Conservation (phyloP, 495 filamentous ascomycete species). For the Terfezia claveryi region DNA sequence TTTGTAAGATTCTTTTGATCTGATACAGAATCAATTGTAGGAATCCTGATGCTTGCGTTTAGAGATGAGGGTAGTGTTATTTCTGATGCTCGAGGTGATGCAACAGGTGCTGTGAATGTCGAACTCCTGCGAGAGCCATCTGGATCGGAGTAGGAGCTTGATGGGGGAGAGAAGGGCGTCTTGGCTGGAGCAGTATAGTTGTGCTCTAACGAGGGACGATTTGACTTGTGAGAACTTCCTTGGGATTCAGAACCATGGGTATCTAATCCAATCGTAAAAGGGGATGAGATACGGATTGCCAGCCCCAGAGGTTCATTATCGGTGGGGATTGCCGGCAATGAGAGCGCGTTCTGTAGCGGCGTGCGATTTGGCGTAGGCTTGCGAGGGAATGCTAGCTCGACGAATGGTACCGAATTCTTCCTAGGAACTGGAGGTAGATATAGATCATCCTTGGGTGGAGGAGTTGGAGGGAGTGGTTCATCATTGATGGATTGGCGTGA, state of each 20-base stretch:
- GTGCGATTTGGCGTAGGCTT: slow-evolving; percentile 8
- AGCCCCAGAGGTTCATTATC: slow-evolving; percentile 16
- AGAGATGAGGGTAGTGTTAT: not conserved
- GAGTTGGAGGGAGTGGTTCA: slow-evolving; percentile 16
- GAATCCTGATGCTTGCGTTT: not conserved
- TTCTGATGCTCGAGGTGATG: not conserved
- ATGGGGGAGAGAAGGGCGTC: slow-evolving; percentile 11
- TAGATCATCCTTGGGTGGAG: slow-evolving; percentile 17
- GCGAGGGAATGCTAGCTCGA: not conserved
- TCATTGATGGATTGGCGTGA: slow-evolving; percentile 16
- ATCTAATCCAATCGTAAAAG: slow-evolving; percentile 4
- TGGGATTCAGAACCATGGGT: not conserved
- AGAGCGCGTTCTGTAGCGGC: slow-evolving; percentile 10
- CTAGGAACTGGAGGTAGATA: slow-evolving; percentile 14
- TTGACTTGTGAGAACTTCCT: not conserved
- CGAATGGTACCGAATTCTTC: slow-evolving; percentile 7
- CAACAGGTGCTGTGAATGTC: not conserved
- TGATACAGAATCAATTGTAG: not conserved
- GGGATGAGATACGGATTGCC: slow-evolving; percentile 13
- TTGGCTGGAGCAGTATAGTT: slow-evolving; percentile 10
- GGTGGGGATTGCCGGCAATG: slow-evolving; percentile 18
- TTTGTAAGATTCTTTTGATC: slow-evolving; percentile 23
- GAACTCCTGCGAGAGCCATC: slow-evolving; percentile 14
- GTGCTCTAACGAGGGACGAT: slow-evolving; percentile 10
- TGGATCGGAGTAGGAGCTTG: slow-evolving; percentile 16